Conservation (phyloP, 306 rosid genomes). For the Vicia sativa region DNA sequence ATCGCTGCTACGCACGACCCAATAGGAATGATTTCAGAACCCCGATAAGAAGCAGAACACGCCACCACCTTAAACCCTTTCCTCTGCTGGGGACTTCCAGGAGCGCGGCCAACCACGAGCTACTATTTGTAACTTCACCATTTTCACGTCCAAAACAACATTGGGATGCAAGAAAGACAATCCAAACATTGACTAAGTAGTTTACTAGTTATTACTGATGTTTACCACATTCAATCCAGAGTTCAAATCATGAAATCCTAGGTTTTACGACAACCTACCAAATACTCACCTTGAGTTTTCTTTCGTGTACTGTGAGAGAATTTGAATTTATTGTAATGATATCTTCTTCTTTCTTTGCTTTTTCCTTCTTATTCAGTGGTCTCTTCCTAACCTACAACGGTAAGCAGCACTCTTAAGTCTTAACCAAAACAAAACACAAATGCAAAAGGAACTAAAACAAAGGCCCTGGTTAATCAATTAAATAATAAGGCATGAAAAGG, state of each 20-base stretch:
- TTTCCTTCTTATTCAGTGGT: conserved; percentile 79
- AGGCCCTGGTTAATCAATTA: conserved; percentile 7
- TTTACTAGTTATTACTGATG: background rate
- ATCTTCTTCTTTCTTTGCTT: conserved; percentile 79
- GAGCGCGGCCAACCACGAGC: background rate
- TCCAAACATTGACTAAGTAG: background rate
- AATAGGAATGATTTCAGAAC: no score
- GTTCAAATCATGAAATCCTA: conserved; percentile 16
- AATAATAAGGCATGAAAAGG: conserved; percentile 1
- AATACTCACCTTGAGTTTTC: conserved; percentile 72
- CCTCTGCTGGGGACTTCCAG: no score
- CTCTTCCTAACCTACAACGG: conserved; percentile 80
- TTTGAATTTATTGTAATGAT: conserved; percentile 68
- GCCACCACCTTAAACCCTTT: no score
- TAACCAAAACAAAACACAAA: conserved; percentile 19
- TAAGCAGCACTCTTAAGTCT: conserved; percentile 1
- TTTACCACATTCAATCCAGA: conserved; percentile 26
- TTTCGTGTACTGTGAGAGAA: conserved; percentile 79
- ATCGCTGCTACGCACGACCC: no score
- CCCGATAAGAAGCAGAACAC: no score
- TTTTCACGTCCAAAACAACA: background rate
- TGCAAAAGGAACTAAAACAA: conserved; percentile 29
- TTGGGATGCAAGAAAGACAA: background rate
- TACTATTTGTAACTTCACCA: background rate
- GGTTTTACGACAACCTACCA: conserved; percentile 7